These are phyloP conservation scores for Podospora sp. DNA, from an alignment of 495 filamentous ascomycete genomes.

Conservation along the genomic window DNA sequence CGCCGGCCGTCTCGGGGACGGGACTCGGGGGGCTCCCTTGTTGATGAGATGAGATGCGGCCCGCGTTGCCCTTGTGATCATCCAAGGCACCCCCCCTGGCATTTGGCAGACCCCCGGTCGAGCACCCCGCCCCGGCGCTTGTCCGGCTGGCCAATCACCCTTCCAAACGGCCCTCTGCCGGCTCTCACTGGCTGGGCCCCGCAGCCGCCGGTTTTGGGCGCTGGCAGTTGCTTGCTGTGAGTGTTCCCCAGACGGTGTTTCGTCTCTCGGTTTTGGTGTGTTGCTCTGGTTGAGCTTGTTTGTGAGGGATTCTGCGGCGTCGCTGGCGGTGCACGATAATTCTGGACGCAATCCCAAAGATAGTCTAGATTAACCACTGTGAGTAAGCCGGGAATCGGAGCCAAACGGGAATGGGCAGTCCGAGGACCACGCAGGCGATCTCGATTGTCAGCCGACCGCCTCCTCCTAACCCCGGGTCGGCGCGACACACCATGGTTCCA, in stretches of 20 bases:
- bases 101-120: neutral
- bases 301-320: neutral
- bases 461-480: too few relatives aligned
- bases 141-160: conserved; percentile 20
- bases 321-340: neutral
- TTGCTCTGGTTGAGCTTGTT: neutral
- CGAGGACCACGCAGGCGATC: neutral
- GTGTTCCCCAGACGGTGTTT: neutral
- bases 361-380: neutral
- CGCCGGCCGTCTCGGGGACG: neutral
- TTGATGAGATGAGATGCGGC: conserved; percentile 12
- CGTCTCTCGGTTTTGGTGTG: neutral
- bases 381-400: neutral
- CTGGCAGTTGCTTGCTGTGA: neutral
- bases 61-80: neutral
- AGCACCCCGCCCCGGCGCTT: conserved; percentile 13
- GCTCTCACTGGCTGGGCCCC: conserved; percentile 25
- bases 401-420: neutral
- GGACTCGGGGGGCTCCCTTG: neutral
- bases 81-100: neutral
- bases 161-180: conserved; percentile 13
- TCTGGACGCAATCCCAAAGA: neutral
- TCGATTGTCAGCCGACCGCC: conserved; percentile 10
- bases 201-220: conserved; percentile 15
- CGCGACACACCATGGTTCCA: neutral